Evolutionary conservation across 495 filamentous ascomycete species (phyloP), one percentile per base, ranked within the genome.

Genomic region (Daldinia vernicosa): DNA sequence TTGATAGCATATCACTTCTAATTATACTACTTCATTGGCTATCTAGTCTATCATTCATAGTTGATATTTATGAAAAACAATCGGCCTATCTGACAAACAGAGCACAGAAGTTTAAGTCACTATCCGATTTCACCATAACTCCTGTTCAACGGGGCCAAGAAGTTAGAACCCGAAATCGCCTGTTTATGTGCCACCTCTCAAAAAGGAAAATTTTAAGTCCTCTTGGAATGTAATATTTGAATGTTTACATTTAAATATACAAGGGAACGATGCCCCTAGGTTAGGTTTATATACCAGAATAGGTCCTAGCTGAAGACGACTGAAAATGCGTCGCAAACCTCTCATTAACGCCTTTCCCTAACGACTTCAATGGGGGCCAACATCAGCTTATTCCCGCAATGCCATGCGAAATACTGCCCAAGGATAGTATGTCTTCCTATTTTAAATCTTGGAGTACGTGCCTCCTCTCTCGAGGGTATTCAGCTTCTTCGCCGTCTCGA

Each of bases 401-500:
- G 3, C 50, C 24, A 53, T 4, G 14, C 50, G 50, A 30, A 53
- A 24, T 1, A 8, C 27, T 4, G n/a, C 4, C 50, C 12, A 28
- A 14, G 30, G 24, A 35, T 14, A 35, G 19, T 8, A 5, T 11
- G 1, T 6, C 6, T 35, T 5, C 7, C 30, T 14, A n/a, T 35
- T 35, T 63, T 63, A 60, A 40, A 67, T 71, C 65, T 68, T 65
- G 45, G 62, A 74, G 60, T 83, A 71, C 87, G 15, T 86, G 84
- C 72, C 82, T 81, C 75, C 93, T 85, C 75, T 72, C 63, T 94
- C 90, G 54, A 97, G 83, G 70, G 79, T 87, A 82, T 99, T 99
- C 76, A 98, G 80, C 77, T 88, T 93, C 79, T 83, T 86, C 26
- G 93, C 89, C 22, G 88, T 96, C 77, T 84, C 80, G 77, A 90